A percentile compares a stretch with the other conserved stretches of the same genome.
These are phyloP conservation scores for Xanthoconium separans DNA, from an alignment of 1,284 basidiomycete genomes.

Conservation along the genomic window DNA sequence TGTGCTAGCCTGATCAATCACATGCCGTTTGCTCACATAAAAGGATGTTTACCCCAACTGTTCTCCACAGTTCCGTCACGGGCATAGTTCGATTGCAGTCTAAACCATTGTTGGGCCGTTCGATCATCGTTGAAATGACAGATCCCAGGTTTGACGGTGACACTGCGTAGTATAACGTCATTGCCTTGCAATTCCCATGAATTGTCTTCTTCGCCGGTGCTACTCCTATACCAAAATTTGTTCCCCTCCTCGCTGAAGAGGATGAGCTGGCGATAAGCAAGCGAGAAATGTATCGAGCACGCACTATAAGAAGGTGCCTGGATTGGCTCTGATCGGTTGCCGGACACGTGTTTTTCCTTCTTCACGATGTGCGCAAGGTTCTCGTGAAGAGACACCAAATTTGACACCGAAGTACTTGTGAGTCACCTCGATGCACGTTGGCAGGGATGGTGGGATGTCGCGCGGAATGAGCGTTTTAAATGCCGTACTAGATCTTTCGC, in stretches of 20 bases:
- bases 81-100: neutral
- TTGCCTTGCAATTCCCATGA: neutral
- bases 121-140: neutral
- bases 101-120: slow-evolving; percentile 1
- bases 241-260: neutral
- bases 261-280: neutral
- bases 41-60: neutral
- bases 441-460: no score
- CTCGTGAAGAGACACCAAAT: neutral
- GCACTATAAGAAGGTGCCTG: neutral
- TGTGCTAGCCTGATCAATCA: neutral
- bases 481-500: no score
- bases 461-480: no score
- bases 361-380: neutral
- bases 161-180: neutral
- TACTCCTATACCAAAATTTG: neutral
- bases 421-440: neutral
- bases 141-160: neutral
- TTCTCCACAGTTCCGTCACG: neutral
- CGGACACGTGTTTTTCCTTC: neutral
- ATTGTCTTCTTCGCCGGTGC: neutral
- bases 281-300: neutral
- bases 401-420: neutral
- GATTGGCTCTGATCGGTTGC: neutral
- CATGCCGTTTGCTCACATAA: neutral